Percentiles rank a stretch among this genome's conserved stretches.
Evolutionary conservation across 2,329 filamentous ascomycete genomes (phyloP).

Genomic region (Exophiala lecanii-corni): DNA sequence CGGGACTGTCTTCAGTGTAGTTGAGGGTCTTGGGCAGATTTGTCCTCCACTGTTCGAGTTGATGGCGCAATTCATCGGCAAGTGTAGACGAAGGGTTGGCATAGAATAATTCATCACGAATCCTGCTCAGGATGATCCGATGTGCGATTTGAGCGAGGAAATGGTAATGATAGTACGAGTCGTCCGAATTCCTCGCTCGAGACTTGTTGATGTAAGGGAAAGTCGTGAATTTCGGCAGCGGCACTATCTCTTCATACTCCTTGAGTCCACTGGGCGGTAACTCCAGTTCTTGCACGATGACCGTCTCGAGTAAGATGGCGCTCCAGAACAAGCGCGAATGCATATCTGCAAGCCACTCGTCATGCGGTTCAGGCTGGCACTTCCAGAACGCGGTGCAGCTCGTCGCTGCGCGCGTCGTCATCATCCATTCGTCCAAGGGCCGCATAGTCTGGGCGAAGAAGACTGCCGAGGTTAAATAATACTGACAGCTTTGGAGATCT

Average conservation of each 20-base stretch:
- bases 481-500: slow-evolving; percentile 49
- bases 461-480: slow-evolving; percentile 49
- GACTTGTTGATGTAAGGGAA: slow-evolving; percentile 37
- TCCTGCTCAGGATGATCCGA: slow-evolving; percentile 51
- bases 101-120: slow-evolving; percentile 43
- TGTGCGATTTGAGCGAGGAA: slow-evolving; percentile 55
- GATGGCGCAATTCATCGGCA: slow-evolving; percentile 50
- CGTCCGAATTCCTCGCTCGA: slow-evolving; percentile 42
- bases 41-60: slow-evolving; percentile 52
- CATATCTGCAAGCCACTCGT: slow-evolving; percentile 54
- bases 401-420: slow-evolving; percentile 48
- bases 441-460: slow-evolving; percentile 51
- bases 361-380: slow-evolving; percentile 39
- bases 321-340: slow-evolving; percentile 54
- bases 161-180: slow-evolving; percentile 54
- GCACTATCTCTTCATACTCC: slow-evolving; percentile 49
- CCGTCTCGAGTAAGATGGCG: slow-evolving; percentile 52
- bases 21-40: slow-evolving; percentile 48
- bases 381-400: slow-evolving; percentile 40
- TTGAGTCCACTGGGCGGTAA: slow-evolving; percentile 49
- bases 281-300: slow-evolving; percentile 52
- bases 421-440: slow-evolving; percentile 52
- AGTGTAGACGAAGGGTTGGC: slow-evolving; percentile 43
- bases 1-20: slow-evolving; percentile 37
- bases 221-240: slow-evolving; percentile 50